phyloP scores from a whole-genome alignment of 805 yeast species.

The Candida ficus region DNA sequence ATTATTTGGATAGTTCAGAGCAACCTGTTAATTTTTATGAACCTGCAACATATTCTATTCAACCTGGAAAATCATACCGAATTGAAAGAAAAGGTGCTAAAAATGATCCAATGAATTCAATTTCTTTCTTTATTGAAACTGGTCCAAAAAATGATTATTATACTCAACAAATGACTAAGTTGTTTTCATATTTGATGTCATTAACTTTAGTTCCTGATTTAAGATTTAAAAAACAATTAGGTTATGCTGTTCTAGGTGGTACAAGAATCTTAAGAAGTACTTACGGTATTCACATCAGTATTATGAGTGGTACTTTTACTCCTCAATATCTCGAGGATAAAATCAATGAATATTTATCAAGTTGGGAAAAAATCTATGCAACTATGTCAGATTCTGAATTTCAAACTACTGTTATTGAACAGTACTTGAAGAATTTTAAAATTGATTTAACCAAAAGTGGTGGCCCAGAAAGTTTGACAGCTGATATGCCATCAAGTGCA shows the following conservation, averaged over 20 bases:
- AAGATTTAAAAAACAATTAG: constrained; percentile 53
- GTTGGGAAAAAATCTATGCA: constrained; percentile 33
- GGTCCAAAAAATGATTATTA: constrained; percentile 38
- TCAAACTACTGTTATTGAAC: constrained; percentile 26
- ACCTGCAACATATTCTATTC: constrained; percentile 37
- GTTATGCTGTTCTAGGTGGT: constrained; percentile 60
- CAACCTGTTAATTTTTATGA: constrained; percentile 7
- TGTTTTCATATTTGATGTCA: constrained; percentile 44
- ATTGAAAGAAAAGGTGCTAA: constrained; percentile 31
- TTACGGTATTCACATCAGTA: constrained; percentile 52
- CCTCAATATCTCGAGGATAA: constrained; percentile 38
- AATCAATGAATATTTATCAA: constrained; percentile 42
- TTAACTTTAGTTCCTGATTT: constrained; percentile 40
- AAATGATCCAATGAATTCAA: constrained; percentile 47
- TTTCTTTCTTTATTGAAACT: constrained; percentile 52
- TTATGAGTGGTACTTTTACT: constrained; percentile 45
- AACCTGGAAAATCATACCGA: constrained; percentile 31
- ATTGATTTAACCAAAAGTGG: constrained; percentile 17
- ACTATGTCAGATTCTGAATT: constrained; percentile 33
- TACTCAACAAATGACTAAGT: constrained; percentile 36
- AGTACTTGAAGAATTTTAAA: constrained; percentile 29
- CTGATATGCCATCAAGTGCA: constrained; percentile 30
- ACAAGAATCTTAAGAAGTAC: constrained; percentile 44
- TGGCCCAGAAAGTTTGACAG: constrained; percentile 32
- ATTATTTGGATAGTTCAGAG: constrained; percentile 19